Base-by-base conservation (phyloP, 768 basidiomycete genomes). In the Phanerodontia chrysosporium region DNA sequence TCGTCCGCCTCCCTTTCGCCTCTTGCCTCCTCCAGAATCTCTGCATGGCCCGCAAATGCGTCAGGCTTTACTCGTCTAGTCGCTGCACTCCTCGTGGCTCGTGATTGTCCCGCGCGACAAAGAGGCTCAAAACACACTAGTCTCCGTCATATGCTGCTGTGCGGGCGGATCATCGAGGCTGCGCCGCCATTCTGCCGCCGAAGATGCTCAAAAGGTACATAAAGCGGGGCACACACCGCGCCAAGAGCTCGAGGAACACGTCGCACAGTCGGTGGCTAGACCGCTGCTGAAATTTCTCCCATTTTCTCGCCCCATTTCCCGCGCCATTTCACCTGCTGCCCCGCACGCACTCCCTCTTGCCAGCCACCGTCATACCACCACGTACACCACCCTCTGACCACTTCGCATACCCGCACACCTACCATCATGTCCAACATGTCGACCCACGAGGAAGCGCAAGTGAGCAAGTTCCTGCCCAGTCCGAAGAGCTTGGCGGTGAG, bases 401-500 rank as follows among this genome's bases (percentile, higher is more conserved):
- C 22, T 45, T 6, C 46, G 6, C 46, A 25, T 48, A 22, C 6
- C 46, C 21, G 44, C 44, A 28, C 24, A 48, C 46, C 46, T 8
- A 5, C 46, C 22, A 9, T 3, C 46, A 48, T 48, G 46, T 48
- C 46, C 7, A 13, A 22, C 27, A 48, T 48, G 46, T 22, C 46
- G 24, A 48, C 46, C 9, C 57, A 54, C 46, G 46, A 58, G 14
- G 62, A 62, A 32, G 62, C 67, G 30, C 56, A 60, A 18, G 64
- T 67, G 35, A 63, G 64, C 55, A 63, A 63, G 30, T 91, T 88
- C 71, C 74, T 93, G 49, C 67, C 76, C 2, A 75, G 87, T 58
- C 90, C 92, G 35, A 86, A 83, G 75, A 92, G 90, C 0, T 80
- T 84, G 39, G 90, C 90, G 51, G 93, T 95, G 70, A 73, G 91